phyloP scores from a whole-genome alignment of 2,329 filamentous ascomycete species.

The Endocalyx cinctus region DNA sequence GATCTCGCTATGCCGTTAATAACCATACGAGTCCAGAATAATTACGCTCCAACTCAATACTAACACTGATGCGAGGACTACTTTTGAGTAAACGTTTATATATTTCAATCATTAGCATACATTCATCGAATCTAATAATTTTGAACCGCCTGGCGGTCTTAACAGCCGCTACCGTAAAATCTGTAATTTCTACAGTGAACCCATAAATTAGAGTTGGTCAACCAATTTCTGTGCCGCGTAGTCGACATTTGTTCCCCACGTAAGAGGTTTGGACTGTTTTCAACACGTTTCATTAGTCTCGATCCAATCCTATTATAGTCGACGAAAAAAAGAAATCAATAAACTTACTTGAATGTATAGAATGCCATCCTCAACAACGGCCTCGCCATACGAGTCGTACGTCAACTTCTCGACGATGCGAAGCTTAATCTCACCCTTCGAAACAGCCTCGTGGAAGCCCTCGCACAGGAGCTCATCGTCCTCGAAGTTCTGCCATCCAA shows the following conservation, averaged over 20 bases:
- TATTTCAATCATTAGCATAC: too few species aligned
- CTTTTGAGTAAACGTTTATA: too few species aligned
- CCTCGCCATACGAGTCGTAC: conserved; percentile 40
- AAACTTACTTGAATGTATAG: conserved; percentile 44
- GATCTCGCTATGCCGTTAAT: too few species aligned
- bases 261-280: conserved; percentile 17
- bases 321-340: neutral
- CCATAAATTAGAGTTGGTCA: conserved; percentile 18
- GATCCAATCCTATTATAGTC: too few species aligned
- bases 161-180: too few species aligned
- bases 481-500: conserved; percentile 40
- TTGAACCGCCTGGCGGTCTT: too few species aligned
- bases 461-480: conserved; percentile 46
- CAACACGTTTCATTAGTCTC: neutral
- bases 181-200: too few species aligned
- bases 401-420: conserved; percentile 42
- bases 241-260: conserved; percentile 16
- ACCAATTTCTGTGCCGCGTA: conserved; percentile 17
- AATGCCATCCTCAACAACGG: conserved; percentile 42
- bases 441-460: conserved; percentile 42
- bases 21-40: too few species aligned
- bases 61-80: too few species aligned
- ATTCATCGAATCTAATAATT: too few species aligned
- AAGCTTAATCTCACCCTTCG: conserved; percentile 37
- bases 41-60: too few species aligned